phyloP scores from a whole-genome alignment of 345 rosid genomes.

The Linum lewisii region DNA sequence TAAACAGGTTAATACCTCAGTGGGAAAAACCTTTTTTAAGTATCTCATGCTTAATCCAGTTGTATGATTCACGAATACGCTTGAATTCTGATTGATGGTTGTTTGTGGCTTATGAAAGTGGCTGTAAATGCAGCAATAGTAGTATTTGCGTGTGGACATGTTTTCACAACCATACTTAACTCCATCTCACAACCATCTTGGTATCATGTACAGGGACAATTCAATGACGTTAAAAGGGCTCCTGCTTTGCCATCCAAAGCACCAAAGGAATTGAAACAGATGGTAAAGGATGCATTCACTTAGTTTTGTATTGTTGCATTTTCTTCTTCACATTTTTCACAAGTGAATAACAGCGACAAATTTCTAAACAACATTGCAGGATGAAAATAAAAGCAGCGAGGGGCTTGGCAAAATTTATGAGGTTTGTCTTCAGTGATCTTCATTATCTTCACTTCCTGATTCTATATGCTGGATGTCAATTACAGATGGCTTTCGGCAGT shows the following conservation, averaged over 20 bases:
- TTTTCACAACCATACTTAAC: background rate
- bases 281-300: conserved; percentile 28
- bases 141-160: background rate
- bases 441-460: background rate
- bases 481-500: background rate
- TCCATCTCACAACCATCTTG: conserved; percentile 2
- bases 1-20: too few species aligned
- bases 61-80: too few species aligned
- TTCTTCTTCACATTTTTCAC: background rate
- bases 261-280: conserved; percentile 57
- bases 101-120: too few species aligned
- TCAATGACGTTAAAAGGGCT: conserved; percentile 57
- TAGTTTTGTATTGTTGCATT: background rate
- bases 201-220: conserved; percentile 43
- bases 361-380: conserved; percentile 37
- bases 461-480: background rate
- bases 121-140: background rate
- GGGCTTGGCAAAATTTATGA: conserved; percentile 95
- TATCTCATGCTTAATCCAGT: too few species aligned
- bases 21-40: too few species aligned
- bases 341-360: background rate
- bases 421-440: conserved; percentile 38
- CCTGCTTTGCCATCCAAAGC: conserved; percentile 44
- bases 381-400: conserved; percentile 86
- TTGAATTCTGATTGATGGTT: too few species aligned